These are phyloP conservation scores for Sungouiella blattae DNA, from an alignment of 805 yeast species.

Conservation along the genomic window DNA sequence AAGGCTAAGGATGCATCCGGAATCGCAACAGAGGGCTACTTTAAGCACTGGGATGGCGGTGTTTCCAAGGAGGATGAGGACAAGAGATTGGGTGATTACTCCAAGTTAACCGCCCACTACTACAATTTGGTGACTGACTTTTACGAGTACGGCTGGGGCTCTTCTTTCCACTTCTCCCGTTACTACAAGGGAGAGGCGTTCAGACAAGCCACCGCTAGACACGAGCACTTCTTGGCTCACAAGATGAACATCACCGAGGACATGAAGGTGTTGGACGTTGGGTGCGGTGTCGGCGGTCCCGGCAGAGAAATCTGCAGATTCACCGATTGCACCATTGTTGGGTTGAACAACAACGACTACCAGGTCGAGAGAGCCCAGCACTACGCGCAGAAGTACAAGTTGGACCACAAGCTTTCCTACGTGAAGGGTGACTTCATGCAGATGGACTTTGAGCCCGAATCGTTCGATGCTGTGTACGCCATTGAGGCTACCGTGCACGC, in stretches of 20 bases:
- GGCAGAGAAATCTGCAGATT: conserved; percentile 94
- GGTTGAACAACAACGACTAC: conserved; percentile 95
- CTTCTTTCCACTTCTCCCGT: conserved; percentile 95
- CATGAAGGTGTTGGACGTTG: conserved; percentile 92
- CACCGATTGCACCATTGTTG: conserved; percentile 82
- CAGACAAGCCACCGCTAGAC: conserved; percentile 92
- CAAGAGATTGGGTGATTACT: conserved; percentile 77
- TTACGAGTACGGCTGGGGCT: conserved; percentile 99
- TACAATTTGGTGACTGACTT: conserved; percentile 96
- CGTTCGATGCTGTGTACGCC: conserved; percentile 96
- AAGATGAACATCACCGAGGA: conserved; percentile 76
- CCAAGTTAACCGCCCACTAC: conserved; percentile 89
- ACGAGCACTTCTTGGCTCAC: conserved; percentile 90
- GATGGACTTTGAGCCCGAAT: conserved; percentile 87
- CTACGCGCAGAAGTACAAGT: conserved; percentile 63
- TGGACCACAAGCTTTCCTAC: conserved; percentile 72
- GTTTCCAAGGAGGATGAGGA: conserved; percentile 69
- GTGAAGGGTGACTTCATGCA: conserved; percentile 99
- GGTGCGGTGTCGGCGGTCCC: conserved; percentile 99
- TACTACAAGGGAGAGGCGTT: conserved; percentile 92
- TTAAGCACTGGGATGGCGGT: conserved; percentile 97
- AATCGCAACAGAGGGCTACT: conserved; percentile 83
- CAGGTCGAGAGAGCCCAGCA: conserved; percentile 88
- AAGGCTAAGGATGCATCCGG: conserved; percentile 75
- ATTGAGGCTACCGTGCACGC: conserved; percentile 99